phyloP scores from a whole-genome alignment of 371 early-diverging fungal genomes.

The Blakeslea trispora region DNA sequence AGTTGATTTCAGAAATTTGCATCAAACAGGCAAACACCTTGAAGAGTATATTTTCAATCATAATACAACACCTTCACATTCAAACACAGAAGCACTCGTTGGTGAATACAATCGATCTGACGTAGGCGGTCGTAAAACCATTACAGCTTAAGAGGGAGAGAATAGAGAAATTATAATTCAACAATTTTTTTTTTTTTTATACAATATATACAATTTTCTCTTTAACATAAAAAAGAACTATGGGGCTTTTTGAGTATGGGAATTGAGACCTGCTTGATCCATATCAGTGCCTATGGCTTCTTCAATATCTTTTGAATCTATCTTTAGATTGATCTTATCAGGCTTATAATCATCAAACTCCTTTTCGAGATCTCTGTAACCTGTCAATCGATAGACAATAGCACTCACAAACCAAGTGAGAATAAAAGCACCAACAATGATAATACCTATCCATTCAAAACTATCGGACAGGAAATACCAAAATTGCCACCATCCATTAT shows the following conservation, averaged over 20 bases:
- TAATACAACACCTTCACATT: conserved; percentile 1
- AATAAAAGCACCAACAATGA: conserved; percentile 54
- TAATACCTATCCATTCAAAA: conserved; percentile 58
- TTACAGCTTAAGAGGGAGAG: conserved; percentile 8
- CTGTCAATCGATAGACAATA: conserved; percentile 42
- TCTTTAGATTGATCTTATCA: conserved; percentile 4
- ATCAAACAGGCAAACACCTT: conserved; percentile 14
- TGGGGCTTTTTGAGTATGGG: too few species aligned
- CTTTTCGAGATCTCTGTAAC: conserved; percentile 47
- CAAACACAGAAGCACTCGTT: conserved; percentile 3
- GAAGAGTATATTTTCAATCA: conserved; percentile 16
- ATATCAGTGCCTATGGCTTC: conserved; percentile 4
- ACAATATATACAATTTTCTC: too few species aligned
- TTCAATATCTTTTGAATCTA: conserved; percentile 12
- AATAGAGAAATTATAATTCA: too few species aligned
- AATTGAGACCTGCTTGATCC: neutral
- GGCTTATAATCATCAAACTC: conserved; percentile 35
- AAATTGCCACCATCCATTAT: conserved; percentile 63
- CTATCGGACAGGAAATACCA: conserved; percentile 51
- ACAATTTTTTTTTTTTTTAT: too few species aligned
- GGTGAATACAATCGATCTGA: conserved; percentile 9
- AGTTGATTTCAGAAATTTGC: conserved; percentile 7
- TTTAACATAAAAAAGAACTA: too few species aligned
- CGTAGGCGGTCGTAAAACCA: conserved; percentile 9
- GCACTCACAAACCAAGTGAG: conserved; percentile 51